phyloP scores from a whole-genome alignment of 2,329 filamentous ascomycete species.

The Alternaria postmessia region DNA sequence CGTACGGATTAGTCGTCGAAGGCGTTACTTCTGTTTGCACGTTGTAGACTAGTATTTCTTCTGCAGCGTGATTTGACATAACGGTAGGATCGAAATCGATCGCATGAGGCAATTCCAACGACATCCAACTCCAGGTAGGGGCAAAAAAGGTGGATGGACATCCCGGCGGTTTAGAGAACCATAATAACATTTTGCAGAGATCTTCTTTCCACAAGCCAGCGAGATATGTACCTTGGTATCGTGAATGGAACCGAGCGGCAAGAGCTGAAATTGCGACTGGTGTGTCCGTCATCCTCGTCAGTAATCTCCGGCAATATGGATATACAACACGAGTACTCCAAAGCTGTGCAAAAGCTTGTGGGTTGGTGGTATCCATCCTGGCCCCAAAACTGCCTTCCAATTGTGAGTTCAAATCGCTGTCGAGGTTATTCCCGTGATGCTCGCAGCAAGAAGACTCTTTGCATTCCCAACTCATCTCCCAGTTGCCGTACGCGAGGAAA shows the following conservation, averaged over 20 bases:
- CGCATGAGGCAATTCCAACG: neutral
- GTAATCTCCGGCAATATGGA: neutral
- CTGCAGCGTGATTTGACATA: neutral
- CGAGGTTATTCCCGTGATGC: neutral
- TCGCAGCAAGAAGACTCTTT: neutral
- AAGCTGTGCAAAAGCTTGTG: neutral
- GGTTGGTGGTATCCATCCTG: neutral
- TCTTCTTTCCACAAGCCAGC: neutral
- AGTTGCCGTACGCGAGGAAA: neutral
- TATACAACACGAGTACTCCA: neutral
- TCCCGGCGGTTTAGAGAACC: neutral
- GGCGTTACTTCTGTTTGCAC: neutral
- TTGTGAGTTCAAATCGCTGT: neutral
- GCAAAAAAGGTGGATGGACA: neutral
- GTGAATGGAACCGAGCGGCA: neutral
- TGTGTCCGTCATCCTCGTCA: neutral
- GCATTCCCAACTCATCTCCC: neutral
- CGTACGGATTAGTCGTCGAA: neutral
- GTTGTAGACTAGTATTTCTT: neutral
- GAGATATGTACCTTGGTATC: neutral
- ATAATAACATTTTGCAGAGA: neutral
- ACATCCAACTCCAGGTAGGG: neutral
- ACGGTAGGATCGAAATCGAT: neutral
- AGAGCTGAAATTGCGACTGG: neutral
- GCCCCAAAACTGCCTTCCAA: neutral